Percentiles rank a stretch among this genome's conserved stretches.
phyloP scores from a whole-genome alignment of 2,329 filamentous ascomycete species.

The Stemphylium lycopersici region DNA sequence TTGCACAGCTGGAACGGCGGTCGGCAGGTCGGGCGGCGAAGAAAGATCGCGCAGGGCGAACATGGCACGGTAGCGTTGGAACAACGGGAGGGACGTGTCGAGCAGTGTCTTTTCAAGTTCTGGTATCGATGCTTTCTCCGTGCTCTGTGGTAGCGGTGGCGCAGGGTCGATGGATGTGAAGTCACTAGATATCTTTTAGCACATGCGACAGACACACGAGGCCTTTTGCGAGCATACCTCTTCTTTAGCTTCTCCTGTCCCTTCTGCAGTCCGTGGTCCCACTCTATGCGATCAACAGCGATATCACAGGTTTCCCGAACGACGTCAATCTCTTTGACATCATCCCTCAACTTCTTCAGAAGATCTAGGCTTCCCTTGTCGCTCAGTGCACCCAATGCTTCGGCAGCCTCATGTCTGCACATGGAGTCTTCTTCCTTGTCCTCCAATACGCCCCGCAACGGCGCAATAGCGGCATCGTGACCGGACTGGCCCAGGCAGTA shows the following conservation, averaged over 20 bases:
- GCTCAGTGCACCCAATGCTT: constrained; percentile 88
- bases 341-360: constrained; percentile 74
- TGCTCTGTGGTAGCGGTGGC: constrained; percentile 78
- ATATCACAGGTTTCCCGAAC: constrained; percentile 98
- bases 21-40: constrained; percentile 88
- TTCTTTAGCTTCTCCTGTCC: constrained; percentile 74
- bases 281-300: constrained; percentile 90
- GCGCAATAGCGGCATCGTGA: constrained; percentile 74
- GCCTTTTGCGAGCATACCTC: constrained; percentile 63
- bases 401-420: constrained; percentile 95
- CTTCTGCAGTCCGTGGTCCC: constrained; percentile 73
- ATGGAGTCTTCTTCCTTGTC: constrained; percentile 87
- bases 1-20: constrained; percentile 83
- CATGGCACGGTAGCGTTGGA: constrained; percentile 96
- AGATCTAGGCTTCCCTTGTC: constrained; percentile 75
- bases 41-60: constrained; percentile 94
- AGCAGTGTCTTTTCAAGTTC: constrained; percentile 79
- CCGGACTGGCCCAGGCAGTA: constrained; percentile 95
- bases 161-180: constrained; percentile 96
- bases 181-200: constrained; percentile 65
- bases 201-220: background rate
- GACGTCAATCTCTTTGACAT: constrained; percentile 75
- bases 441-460: constrained; percentile 74
- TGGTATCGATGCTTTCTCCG: constrained; percentile 67
- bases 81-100: constrained; percentile 79